Evolutionary conservation across 2,329 filamentous ascomycete genomes (phyloP).

Genomic region (Alternaria sp.): DNA sequence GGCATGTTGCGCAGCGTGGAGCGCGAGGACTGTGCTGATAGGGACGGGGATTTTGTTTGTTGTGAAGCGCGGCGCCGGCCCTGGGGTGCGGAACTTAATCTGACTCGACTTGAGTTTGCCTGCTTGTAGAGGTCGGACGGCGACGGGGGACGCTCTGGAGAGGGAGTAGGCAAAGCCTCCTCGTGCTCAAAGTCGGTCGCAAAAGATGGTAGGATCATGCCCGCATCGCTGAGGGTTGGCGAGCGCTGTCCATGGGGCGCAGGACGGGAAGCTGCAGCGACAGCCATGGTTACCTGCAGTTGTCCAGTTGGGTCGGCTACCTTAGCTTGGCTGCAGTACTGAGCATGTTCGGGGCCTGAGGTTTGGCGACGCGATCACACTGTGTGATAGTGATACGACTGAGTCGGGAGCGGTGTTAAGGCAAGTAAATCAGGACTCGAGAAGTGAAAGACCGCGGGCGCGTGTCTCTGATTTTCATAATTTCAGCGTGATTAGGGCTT

Average conservation of each 20-base stretch:
- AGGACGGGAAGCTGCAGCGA: constrained; percentile 30
- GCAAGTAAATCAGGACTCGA: constrained; percentile 26
- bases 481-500: constrained; percentile 30
- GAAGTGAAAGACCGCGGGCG: constrained; percentile 28
- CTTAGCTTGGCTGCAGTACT: constrained; percentile 29
- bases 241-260: constrained; percentile 56
- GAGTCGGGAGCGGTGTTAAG: constrained; percentile 9
- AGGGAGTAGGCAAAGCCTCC: constrained; percentile 63
- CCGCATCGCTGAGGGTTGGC: constrained; percentile 89
- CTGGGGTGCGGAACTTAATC: constrained; percentile 41
- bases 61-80: constrained; percentile 42
- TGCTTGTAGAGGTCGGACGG: constrained; percentile 44
- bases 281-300: constrained; percentile 31
- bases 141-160: constrained; percentile 58
- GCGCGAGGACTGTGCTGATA: constrained; percentile 47
- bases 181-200: constrained; percentile 45
- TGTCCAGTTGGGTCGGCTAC: constrained; percentile 28
- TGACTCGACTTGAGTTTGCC: constrained; percentile 34
- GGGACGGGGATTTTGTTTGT: constrained; percentile 40
- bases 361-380: constrained; percentile 5
- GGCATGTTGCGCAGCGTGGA: constrained; percentile 47
- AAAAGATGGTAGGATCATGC: constrained; percentile 85
- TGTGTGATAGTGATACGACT: not conserved
- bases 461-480: constrained; percentile 26
- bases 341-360: constrained; percentile 27